Evolutionary conservation across 1,284 basidiomycete species (phyloP), one percentile per base, ranked within the genome.

Genomic region (Microbotryum scabiosae): DNA sequence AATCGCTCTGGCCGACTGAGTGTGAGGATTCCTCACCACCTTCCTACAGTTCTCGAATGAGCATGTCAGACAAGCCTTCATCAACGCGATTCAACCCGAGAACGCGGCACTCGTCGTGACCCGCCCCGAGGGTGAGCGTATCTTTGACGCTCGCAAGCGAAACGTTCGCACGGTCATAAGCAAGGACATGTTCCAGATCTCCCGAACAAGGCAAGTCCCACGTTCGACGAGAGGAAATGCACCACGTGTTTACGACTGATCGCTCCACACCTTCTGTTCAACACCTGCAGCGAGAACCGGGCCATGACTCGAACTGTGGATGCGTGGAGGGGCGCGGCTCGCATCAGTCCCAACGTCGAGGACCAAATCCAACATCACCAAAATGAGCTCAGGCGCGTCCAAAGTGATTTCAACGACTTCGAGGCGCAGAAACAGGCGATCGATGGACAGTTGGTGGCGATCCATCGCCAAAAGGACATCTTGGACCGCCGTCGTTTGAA

Each of bases 21-120:
- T 12, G 26, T 5, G 14, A 23, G 16, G 12, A 12, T 18, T 41
- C 30, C 16, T 10, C 36, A 10, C 21, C 9, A 26, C 21, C 5
- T 2, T 12, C 9, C 23, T 3, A 8, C 66, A 96, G 88, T 80
- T 94, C 67, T 80, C 82, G 18, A 79, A 94, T 68, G 81, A 82
- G 50, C 84, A 84, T 60, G 87, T 93, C 4, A 78, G 85, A 30
- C 88, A 91, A 53, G 80, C 93, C 55, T 75, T 98, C 45, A 85
- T 97, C 75, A 90, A 90, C 73, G 76, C 80, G 46, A 76, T 76
- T 23, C 76, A 75, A 48, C 88, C 97, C 58, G 94, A 98, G 74
- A 78, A 80, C 20, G 81, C 80, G 3, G 76, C 90, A 4, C 79
- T 97, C 14, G 83, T 86, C 0, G 71, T 71, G 1, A 82, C 75